Evolutionary conservation across 306 rosid genomes (phyloP).

Genomic region (Medicago ruthenica): DNA sequence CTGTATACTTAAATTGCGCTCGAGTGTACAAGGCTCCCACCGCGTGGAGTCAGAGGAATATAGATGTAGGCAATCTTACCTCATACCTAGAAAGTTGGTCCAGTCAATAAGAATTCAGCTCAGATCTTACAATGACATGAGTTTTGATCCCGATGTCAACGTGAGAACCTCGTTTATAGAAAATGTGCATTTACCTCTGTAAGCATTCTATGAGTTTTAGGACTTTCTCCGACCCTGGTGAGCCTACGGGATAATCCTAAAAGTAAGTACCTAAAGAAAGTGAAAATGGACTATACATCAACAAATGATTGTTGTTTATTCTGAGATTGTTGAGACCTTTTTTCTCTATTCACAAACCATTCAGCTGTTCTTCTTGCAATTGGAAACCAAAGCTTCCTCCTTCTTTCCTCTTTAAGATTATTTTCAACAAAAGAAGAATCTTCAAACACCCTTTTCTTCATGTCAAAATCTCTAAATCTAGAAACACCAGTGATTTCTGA

Average conservation of each 20-base stretch:
- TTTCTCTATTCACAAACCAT: slow-evolving; percentile 93
- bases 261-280: slow-evolving; percentile 32
- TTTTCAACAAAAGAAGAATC: slow-evolving; percentile 55
- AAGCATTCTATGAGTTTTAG: background rate
- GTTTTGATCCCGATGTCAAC: background rate
- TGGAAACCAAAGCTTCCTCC: slow-evolving; percentile 78
- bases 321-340: slow-evolving; percentile 46
- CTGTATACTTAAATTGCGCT: background rate
- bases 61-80: background rate
- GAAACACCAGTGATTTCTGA: slow-evolving; percentile 81
- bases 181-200: too few relatives aligned
- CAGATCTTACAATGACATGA: too few relatives aligned
- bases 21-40: background rate
- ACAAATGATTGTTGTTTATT: slow-evolving; percentile 33
- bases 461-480: slow-evolving; percentile 62
- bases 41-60: background rate
- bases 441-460: slow-evolving; percentile 40
- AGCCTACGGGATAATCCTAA: slow-evolving; percentile 4
- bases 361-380: slow-evolving; percentile 87
- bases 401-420: slow-evolving; percentile 66
- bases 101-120: too few relatives aligned
- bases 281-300: slow-evolving; percentile 56
- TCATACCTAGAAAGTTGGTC: background rate
- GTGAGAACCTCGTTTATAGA: background rate
- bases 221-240: background rate